phyloP scores from a whole-genome alignment of 352 stramenopile genomes.

The Phytophthora fragariae region DNA sequence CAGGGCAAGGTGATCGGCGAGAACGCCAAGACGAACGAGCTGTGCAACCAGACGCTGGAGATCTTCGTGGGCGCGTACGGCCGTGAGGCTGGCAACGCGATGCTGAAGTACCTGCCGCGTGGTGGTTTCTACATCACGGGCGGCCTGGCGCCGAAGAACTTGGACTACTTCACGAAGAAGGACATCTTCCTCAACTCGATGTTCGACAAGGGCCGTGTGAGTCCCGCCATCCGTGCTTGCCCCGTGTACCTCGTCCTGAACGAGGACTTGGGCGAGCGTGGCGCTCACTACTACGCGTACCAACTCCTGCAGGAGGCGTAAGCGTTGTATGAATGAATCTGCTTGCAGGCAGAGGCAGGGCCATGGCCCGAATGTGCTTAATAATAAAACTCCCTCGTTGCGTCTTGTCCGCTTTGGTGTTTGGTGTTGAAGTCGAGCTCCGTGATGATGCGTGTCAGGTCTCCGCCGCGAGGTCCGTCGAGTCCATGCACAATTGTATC shows the following conservation, averaged over 20 bases:
- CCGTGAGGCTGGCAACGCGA: constrained; percentile 81
- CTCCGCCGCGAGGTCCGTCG: constrained; percentile 34
- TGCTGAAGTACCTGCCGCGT: constrained; percentile 94
- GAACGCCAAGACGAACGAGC: constrained; percentile 76
- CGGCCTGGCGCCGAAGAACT: constrained; percentile 96
- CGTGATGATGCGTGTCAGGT: constrained; percentile 63
- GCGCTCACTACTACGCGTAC: constrained; percentile 86
- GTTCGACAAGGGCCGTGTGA: constrained; percentile 89
- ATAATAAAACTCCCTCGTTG: constrained; percentile 24
- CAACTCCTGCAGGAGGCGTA: constrained; percentile 47
- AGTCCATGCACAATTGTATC: constrained; percentile 32
- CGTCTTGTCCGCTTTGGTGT: constrained; percentile 9
- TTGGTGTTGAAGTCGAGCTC: constrained; percentile 69
- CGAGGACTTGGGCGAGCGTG: constrained; percentile 86
- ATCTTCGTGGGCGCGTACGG: constrained; percentile 89
- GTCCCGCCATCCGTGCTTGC: constrained; percentile 61
- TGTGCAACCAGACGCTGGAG: constrained; percentile 88
- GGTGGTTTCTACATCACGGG: constrained; percentile 96
- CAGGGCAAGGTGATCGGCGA: constrained; percentile 74
- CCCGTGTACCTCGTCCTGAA: constrained; percentile 87
- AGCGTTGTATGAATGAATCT: background rate
- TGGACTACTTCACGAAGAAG: constrained; percentile 89
- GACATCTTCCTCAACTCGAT: constrained; percentile 75
- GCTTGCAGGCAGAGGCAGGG: background rate
- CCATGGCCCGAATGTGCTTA: constrained; percentile 7